Conservation (phyloP, 305 asterid species). For the Solanum chacoense region DNA sequence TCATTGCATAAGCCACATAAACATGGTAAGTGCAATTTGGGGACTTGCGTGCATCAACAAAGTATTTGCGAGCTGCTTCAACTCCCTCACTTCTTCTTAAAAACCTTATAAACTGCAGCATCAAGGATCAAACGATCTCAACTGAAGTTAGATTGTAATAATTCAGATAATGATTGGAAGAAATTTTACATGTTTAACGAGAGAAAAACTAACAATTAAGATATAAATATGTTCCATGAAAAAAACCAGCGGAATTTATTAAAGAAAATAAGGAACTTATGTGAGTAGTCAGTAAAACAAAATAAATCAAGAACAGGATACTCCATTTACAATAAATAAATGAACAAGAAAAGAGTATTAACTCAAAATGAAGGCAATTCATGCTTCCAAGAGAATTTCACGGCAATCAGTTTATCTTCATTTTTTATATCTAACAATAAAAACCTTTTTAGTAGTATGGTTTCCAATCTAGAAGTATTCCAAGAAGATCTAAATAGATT, state of each 20-base stretch:
- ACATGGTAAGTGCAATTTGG: conserved; percentile 94
- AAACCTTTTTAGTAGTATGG: neutral
- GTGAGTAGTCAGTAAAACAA: neutral
- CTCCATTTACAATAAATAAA: neutral
- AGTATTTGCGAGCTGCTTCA: conserved; percentile 91
- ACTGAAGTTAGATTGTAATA: neutral
- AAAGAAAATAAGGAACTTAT: neutral
- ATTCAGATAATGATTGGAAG: neutral
- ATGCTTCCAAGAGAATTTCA: neutral
- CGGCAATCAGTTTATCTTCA: neutral
- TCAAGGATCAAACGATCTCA: neutral
- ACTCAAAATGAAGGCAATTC: neutral
- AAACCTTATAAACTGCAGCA: conserved; percentile 68
- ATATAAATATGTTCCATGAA: neutral
- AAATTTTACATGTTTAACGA: neutral
- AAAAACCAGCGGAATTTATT: neutral
- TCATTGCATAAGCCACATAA: conserved; percentile 91
- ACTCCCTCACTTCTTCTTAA: conserved; percentile 92
- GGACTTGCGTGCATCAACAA: conserved; percentile 83
- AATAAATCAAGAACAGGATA: neutral
- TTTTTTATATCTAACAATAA: neutral
- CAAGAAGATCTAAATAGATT: neutral
- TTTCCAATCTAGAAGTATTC: neutral
- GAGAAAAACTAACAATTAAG: neutral
- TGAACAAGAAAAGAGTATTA: neutral